Percentiles rank a stretch among this genome's conserved stretches.
Conservation (phyloP, 225 moss, liverwort and hornwort genomes). For the Thuidium tamariscinum region DNA sequence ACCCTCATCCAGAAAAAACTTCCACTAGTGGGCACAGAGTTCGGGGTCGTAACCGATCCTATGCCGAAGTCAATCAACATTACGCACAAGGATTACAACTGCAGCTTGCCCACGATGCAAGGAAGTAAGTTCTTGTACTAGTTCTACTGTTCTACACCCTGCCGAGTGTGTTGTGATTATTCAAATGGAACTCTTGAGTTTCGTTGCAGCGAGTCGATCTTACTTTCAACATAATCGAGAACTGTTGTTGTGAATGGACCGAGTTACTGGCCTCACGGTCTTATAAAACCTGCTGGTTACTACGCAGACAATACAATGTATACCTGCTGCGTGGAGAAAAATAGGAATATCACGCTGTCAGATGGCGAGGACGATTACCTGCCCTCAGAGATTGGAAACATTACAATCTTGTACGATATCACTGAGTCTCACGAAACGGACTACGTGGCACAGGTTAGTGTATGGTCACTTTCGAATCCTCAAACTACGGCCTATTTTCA, state of each 20-base stretch:
- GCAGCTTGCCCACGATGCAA: constrained; percentile 39
- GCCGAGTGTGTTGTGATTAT: not conserved
- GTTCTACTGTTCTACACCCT: not conserved
- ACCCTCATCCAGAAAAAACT: constrained; percentile 26
- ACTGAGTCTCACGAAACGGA: constrained; percentile 18
- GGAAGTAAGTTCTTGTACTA: constrained; percentile 33
- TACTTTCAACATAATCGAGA: not conserved
- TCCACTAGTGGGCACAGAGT: constrained; percentile 64
- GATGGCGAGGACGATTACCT: not conserved
- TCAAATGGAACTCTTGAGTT: not conserved
- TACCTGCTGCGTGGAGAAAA: constrained; percentile 64
- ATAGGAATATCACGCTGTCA: constrained; percentile 3
- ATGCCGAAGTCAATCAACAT: constrained; percentile 56
- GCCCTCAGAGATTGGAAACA: constrained; percentile 40
- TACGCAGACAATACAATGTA: constrained; percentile 66
- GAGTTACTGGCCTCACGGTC: not conserved
- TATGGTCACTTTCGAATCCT: not conserved
- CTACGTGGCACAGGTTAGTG: constrained; percentile 47
- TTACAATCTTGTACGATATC: constrained; percentile 69
- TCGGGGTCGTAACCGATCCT: constrained; percentile 55
- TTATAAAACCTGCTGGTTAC: not conserved
- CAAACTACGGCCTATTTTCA: too few species aligned
- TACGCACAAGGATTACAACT: constrained; percentile 51
- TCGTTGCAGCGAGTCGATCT: not conserved
- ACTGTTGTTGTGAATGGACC: not conserved